These are phyloP conservation scores for Rostrohypoxylon terebratum DNA, from an alignment of 495 filamentous ascomycete genomes.

Conservation along the genomic window DNA sequence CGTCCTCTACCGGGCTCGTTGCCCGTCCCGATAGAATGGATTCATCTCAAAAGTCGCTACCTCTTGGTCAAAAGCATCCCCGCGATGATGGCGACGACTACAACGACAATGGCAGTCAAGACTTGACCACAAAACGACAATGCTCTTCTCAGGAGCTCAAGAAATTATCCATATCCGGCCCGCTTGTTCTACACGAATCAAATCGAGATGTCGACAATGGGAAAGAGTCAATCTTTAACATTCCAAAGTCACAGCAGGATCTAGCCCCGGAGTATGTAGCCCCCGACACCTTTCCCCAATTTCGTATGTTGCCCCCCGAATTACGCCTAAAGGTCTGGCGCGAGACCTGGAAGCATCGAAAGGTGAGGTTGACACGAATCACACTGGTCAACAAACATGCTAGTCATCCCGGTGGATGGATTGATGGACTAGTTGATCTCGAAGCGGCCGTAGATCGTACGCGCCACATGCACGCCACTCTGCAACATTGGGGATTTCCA, in stretches of 20 bases:
- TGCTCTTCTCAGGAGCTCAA: background rate
- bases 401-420: too few species aligned
- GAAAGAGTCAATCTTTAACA: background rate
- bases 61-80: background rate
- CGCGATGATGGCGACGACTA: background rate
- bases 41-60: background rate
- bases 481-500: background rate
- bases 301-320: conserved; percentile 16
- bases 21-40: background rate
- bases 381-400: too few species aligned
- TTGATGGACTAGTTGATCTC: too few species aligned
- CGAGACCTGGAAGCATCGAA: conserved; percentile 21
- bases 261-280: background rate
- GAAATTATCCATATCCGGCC: background rate
- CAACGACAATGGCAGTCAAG: background rate
- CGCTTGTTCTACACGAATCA: background rate
- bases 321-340: conserved; percentile 31
- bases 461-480: background rate
- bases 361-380: background rate
- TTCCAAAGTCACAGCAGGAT: background rate
- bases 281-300: conserved; percentile 12
- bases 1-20: too few species aligned
- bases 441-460: too few species aligned
- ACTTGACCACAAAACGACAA: background rate
- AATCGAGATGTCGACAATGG: too few species aligned